A percentile compares a stretch with the other conserved stretches of the same genome.
Conservation (phyloP, 2,329 filamentous ascomycete species). For the Tolypocladium ovalisporum region DNA sequence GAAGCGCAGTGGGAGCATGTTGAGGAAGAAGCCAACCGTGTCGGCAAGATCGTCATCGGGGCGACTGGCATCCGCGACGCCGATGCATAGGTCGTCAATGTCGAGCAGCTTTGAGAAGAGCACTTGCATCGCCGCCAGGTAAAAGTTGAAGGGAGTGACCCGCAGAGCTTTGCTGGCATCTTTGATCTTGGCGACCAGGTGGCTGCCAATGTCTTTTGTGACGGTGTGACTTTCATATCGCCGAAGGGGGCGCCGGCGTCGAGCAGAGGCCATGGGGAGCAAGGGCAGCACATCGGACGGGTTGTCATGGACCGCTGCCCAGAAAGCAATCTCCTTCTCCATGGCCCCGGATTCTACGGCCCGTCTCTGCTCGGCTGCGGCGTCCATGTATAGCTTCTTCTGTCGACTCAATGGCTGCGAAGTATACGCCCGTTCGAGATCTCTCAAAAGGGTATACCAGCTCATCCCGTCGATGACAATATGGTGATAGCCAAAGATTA, state of each 20-base stretch:
- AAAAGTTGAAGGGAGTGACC: constrained; percentile 31
- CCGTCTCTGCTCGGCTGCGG: neutral
- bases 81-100: constrained; percentile 31
- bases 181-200: constrained; percentile 4
- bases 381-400: constrained; percentile 5
- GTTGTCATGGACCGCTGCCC: neutral
- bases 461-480: constrained; percentile 40
- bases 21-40: constrained; percentile 31
- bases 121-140: constrained; percentile 28
- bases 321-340: neutral
- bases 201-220: neutral
- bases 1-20: constrained; percentile 32
- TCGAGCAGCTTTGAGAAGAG: constrained; percentile 13
- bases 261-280: neutral
- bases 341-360: neutral
- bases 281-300: neutral
- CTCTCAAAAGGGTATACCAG: constrained; percentile 29
- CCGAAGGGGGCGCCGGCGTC: neutral
- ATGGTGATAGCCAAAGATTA: constrained; percentile 36
- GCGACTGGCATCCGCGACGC: constrained; percentile 26
- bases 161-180: constrained; percentile 7
- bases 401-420: constrained; percentile 4
- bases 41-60: constrained; percentile 7
- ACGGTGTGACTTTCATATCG: constrained; percentile 2
- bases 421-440: constrained; percentile 31